Evolutionary conservation across 345 rosid species (phyloP), one percentile per base, ranked within the genome.

Genomic region (Salix purpurea): DNA sequence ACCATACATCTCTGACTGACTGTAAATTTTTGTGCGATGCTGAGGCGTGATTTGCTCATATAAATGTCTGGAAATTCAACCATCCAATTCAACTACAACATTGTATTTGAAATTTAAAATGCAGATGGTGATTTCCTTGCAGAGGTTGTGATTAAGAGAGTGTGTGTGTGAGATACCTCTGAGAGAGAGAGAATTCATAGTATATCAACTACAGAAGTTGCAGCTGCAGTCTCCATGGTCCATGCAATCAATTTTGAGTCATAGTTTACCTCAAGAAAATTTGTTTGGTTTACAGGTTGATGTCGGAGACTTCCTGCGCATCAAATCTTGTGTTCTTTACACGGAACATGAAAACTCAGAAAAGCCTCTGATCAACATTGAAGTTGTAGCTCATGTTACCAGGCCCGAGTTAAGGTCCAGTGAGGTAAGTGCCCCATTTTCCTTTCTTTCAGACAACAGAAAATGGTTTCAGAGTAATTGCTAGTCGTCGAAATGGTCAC

Each of bases 321-420:
- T 93, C 79, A 90, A 90, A 74, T 93, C 98, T 0, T 88, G 94
- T 78, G 93, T 90, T 72, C 85, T 93, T 60, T 89, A 87, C 90
- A 88, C 99, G 52, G 89, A 91, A 84, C 83, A 83, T 5, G 89
- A 89, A 79, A 86, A 87, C 76, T 78, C 88, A 24, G 94, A 89
- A 23, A 89, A 84, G 78, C 97, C 99, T 15, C 83, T 91, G 36
- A 91, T 96, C 46, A 88, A 81, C 69, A 86, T 96, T 21, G 99
- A 96, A 87, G 99, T 91, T 65, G 94, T 93, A 69, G 99, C 99
- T 42, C 98, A 96, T 85, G 99, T 93, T 83, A 91, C 97, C 26
- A 88, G 92, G 72, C 97, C 98, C 21, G 99, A 96, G 91, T 79
- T 96, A 52, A 88, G 96, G 77, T 88, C 93, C 28, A 90, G 98